phyloP scores from a whole-genome alignment of 2,329 filamentous ascomycete species.

The Thelonectria blattea region DNA sequence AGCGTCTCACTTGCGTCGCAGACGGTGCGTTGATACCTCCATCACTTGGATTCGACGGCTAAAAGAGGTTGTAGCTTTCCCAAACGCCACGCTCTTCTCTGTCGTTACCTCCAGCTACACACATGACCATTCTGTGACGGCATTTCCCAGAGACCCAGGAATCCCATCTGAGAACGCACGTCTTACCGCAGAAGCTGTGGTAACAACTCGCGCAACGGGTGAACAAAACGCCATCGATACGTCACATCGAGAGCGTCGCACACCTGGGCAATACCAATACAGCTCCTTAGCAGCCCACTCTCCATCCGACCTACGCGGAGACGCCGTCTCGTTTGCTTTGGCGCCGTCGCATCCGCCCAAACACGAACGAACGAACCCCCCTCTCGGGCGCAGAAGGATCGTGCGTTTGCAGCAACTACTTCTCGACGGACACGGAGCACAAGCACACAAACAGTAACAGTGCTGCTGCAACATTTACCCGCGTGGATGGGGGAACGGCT shows the following conservation, averaged over 20 bases:
- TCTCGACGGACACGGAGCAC: no score
- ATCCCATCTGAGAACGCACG: background rate
- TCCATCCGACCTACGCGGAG: constrained; percentile 14
- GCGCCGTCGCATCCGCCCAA: constrained; percentile 16
- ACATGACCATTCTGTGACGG: background rate
- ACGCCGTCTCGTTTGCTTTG: constrained; percentile 17
- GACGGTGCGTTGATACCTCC: constrained; percentile 16
- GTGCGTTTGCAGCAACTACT: background rate
- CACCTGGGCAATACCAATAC: background rate
- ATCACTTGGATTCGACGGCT: constrained; percentile 9
- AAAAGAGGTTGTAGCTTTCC: constrained; percentile 11
- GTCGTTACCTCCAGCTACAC: background rate
- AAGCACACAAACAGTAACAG: no score
- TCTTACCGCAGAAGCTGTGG: background rate
- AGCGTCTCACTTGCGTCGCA: constrained; percentile 21
- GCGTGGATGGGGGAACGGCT: background rate
- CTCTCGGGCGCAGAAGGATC: constrained; percentile 10
- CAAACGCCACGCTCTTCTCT: constrained; percentile 19
- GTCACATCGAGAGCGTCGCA: constrained; percentile 8
- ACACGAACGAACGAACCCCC: constrained; percentile 13
- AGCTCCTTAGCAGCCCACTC: constrained; percentile 13
- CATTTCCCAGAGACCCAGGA: constrained; percentile 7
- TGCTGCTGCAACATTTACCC: background rate
- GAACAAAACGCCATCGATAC: constrained; percentile 11
- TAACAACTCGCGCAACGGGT: constrained; percentile 10